A percentile compares a stretch with the other conserved stretches of the same genome.
These are phyloP conservation scores for Schizochytrium sp. DNA, from an alignment of 108 stramenopile species.

Conservation along the genomic window DNA sequence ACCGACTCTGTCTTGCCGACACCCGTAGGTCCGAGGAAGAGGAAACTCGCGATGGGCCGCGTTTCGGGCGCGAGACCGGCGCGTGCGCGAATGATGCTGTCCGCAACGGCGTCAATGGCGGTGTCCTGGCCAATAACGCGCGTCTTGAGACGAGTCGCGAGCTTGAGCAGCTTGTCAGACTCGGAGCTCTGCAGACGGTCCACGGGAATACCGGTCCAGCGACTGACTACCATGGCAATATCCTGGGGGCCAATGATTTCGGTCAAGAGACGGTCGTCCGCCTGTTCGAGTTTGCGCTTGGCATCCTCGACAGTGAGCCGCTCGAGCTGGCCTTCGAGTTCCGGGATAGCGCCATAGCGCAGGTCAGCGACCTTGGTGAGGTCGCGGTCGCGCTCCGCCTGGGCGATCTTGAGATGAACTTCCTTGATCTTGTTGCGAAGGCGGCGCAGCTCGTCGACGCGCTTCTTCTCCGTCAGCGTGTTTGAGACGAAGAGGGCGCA, in stretches of 20 bases:
- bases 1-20: constrained; percentile 85
- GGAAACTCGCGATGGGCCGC: constrained; percentile 70
- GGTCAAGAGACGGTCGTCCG: constrained; percentile 55
- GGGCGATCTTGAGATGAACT: constrained; percentile 65
- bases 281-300: constrained; percentile 51
- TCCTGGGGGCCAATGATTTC: constrained; percentile 86
- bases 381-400: constrained; percentile 79
- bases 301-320: constrained; percentile 56
- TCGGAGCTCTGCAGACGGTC: constrained; percentile 73
- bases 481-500: constrained; percentile 54
- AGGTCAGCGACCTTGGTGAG: constrained; percentile 83
- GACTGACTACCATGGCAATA: constrained; percentile 77
- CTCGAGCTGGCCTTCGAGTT: constrained; percentile 60
- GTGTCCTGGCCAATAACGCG: constrained; percentile 77
- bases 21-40: constrained; percentile 86
- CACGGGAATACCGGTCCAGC: constrained; percentile 87
- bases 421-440: constrained; percentile 72
- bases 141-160: constrained; percentile 56
- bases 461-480: constrained; percentile 72
- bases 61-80: constrained; percentile 66
- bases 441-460: constrained; percentile 65
- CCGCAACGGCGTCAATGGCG: constrained; percentile 67
- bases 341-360: constrained; percentile 82
- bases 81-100: constrained; percentile 68
- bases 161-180: constrained; percentile 65